Conservation (phyloP, 768 basidiomycete genomes). For the Nevesoporus exiguus region DNA sequence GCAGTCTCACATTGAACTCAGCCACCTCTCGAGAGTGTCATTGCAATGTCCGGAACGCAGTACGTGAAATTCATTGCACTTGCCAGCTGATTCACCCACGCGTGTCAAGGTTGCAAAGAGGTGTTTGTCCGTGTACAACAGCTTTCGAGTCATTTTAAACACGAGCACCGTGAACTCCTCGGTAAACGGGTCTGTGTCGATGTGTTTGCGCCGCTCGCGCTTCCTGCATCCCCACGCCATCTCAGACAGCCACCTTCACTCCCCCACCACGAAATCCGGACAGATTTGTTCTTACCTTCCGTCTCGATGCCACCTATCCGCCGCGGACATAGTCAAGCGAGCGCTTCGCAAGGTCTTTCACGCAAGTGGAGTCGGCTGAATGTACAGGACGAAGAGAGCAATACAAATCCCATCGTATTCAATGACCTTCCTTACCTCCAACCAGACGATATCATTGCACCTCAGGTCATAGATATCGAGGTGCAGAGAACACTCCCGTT, state of each 20-base stretch:
- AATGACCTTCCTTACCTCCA: slow-evolving; percentile 16
- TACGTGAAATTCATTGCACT: slow-evolving; percentile 6
- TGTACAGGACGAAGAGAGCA: slow-evolving; percentile 20
- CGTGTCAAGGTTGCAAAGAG: slow-evolving; percentile 20
- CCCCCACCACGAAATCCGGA: neutral
- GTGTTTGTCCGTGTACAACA: slow-evolving; percentile 25
- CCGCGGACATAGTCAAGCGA: slow-evolving; percentile 11
- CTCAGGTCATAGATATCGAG: slow-evolving; percentile 4
- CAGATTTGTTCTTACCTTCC: neutral
- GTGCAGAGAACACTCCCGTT: slow-evolving; percentile 9
- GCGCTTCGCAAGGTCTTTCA: slow-evolving; percentile 12
- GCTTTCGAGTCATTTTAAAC: slow-evolving; percentile 24
- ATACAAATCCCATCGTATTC: slow-evolving; percentile 17
- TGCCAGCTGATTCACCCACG: slow-evolving; percentile 5
- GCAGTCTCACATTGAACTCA: slow-evolving; percentile 29
- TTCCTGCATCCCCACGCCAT: slow-evolving; percentile 15
- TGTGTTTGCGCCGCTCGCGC: slow-evolving; percentile 19
- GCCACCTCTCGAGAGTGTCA: slow-evolving; percentile 29
- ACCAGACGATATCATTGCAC: neutral
- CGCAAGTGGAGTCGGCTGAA: slow-evolving; percentile 34
- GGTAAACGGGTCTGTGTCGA: slow-evolving; percentile 5
- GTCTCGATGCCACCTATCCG: slow-evolving; percentile 12
- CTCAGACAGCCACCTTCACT: slow-evolving; percentile 19
- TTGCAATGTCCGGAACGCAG: slow-evolving; percentile 26
- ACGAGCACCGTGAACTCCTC: slow-evolving; percentile 21